These are phyloP conservation scores for Aspergillus brunneoviolaceus DNA, from an alignment of 2,329 filamentous ascomycete genomes.

Conservation along the genomic window DNA sequence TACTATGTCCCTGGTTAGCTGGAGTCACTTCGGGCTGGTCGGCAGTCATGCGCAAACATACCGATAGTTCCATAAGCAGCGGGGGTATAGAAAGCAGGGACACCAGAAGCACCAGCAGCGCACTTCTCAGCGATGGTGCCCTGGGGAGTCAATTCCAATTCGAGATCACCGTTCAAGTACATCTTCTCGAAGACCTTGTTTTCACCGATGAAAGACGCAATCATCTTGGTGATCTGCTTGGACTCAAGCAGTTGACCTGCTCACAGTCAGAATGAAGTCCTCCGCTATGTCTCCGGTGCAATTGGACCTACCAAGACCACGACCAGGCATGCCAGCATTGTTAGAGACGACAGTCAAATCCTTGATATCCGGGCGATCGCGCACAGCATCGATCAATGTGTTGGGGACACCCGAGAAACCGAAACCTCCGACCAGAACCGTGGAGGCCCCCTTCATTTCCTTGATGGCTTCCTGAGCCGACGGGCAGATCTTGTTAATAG, in stretches of 20 bases:
- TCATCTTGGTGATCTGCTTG: slow-evolving; percentile 72
- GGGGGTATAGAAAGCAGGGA: slow-evolving; percentile 83
- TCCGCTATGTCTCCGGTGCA: neutral
- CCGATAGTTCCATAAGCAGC: slow-evolving; percentile 74
- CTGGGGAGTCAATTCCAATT: slow-evolving; percentile 85
- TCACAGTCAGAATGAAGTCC: neutral
- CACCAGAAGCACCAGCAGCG: slow-evolving; percentile 78
- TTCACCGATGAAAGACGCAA: slow-evolving; percentile 73
- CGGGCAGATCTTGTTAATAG: slow-evolving; percentile 72
- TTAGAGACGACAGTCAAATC: slow-evolving; percentile 78
- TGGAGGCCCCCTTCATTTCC: slow-evolving; percentile 69
- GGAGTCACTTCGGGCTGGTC: slow-evolving; percentile 9
- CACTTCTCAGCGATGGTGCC: slow-evolving; percentile 86
- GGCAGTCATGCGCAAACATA: slow-evolving; percentile 11
- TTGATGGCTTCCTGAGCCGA: slow-evolving; percentile 69
- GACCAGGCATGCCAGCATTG: slow-evolving; percentile 71
- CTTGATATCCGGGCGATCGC: slow-evolving; percentile 55
- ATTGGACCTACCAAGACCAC: slow-evolving; percentile 62
- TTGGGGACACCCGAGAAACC: slow-evolving; percentile 64
- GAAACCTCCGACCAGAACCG: slow-evolving; percentile 73
- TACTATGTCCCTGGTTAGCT: slow-evolving; percentile 37
- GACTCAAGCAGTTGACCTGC: slow-evolving; percentile 65
- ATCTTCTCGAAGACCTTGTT: slow-evolving; percentile 86
- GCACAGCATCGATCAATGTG: slow-evolving; percentile 62
- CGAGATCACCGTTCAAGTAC: slow-evolving; percentile 80